phyloP scores from a whole-genome alignment of 805 yeast genomes.

The Nakazawaea pomicola region DNA sequence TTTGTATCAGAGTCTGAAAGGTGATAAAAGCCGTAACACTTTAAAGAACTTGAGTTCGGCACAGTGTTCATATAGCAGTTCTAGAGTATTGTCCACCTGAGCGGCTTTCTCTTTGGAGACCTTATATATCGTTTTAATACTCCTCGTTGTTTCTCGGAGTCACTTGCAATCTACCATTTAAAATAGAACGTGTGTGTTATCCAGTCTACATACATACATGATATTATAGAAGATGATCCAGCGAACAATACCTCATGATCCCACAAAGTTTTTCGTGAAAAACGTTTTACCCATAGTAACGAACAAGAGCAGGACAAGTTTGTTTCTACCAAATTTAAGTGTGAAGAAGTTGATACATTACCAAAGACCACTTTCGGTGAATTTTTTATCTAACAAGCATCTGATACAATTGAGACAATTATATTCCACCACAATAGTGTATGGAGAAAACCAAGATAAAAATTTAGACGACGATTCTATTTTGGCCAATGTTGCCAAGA shows the following conservation, averaged over 20 bases:
- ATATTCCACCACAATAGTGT: constrained; percentile 6
- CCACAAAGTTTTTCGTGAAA: constrained; percentile 6
- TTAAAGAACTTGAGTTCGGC: no score
- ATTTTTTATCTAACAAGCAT: constrained; percentile 7
- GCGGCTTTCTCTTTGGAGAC: no score
- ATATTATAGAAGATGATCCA: not conserved
- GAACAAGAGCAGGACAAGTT: not conserved
- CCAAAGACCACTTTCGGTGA: constrained; percentile 2
- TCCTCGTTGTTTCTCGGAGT: no score
- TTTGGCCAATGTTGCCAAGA: constrained; percentile 36
- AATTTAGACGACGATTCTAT: constrained; percentile 14
- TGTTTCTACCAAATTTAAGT: constrained; percentile 1
- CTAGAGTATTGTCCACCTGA: no score
- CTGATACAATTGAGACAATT: constrained; percentile 5
- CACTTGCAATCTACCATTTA: no score
- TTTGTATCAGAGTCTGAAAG: no score
- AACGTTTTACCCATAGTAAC: constrained; percentile 2
- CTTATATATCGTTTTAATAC: no score
- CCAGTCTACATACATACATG: no score
- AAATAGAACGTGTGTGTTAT: no score
- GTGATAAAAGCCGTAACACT: no score
- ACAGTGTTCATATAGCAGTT: no score
- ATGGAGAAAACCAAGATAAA: not conserved
- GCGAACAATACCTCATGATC: not conserved
- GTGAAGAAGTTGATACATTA: constrained; percentile 2